Conservation (phyloP, 306 rosid genomes). For the Lablab purpureus region DNA sequence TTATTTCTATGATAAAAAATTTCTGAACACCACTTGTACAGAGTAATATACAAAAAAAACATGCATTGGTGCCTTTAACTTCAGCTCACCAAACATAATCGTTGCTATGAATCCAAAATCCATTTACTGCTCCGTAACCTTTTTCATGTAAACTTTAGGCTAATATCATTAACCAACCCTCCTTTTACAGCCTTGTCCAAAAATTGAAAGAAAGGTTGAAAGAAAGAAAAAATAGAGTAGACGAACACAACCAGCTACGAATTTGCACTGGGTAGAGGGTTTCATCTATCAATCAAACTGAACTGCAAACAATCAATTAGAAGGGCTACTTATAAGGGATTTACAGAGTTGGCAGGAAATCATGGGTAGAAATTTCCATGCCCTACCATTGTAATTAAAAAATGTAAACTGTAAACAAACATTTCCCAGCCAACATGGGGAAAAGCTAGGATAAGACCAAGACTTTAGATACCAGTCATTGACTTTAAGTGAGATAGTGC, state of each 20-base stretch:
- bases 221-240: neutral
- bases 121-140: neutral
- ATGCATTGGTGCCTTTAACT: slow-evolving; percentile 6
- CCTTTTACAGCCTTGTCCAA: neutral
- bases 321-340: slow-evolving; percentile 1
- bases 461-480: slow-evolving; percentile 40
- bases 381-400: slow-evolving; percentile 20
- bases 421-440: slow-evolving; percentile 42
- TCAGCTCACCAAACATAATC: neutral
- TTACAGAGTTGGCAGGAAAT: slow-evolving; percentile 16
- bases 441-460: slow-evolving; percentile 13
- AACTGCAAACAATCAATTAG: slow-evolving; percentile 7
- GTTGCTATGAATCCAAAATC: neutral
- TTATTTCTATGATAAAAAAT: neutral
- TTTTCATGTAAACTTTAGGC: neutral
- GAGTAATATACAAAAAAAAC: neutral
- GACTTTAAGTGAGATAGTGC: slow-evolving; percentile 40
- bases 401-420: slow-evolving; percentile 27
- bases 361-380: slow-evolving; percentile 4
- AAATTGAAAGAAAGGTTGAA: neutral
- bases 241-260: neutral
- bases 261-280: neutral
- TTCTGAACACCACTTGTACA: slow-evolving; percentile 10
- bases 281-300: slow-evolving; percentile 21
- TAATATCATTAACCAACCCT: slow-evolving; percentile 1